phyloP scores from a whole-genome alignment of 305 asterid species.

The Nicotiana rustica region DNA sequence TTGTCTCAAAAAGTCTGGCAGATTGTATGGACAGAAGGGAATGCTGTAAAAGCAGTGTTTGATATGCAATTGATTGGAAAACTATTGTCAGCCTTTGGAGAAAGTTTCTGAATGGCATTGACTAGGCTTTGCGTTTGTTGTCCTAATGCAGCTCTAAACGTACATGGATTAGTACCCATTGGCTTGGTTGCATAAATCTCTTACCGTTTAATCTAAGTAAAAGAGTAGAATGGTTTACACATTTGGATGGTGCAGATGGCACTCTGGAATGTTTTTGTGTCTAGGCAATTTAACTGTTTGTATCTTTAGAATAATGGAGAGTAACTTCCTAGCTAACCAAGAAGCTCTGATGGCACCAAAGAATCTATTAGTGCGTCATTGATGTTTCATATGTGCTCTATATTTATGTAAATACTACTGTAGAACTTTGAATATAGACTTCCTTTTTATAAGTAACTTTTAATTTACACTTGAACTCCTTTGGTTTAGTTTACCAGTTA shows the following conservation, averaged over 20 bases:
- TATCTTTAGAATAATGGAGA: neutral
- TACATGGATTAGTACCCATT: conserved; percentile 8
- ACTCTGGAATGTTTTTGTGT: conserved; percentile 9
- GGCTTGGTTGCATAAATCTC: conserved; percentile 8
- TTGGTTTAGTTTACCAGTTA: conserved; percentile 2
- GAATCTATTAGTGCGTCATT: conserved; percentile 20
- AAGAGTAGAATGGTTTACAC: conserved; percentile 2
- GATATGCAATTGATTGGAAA: conserved; percentile 24
- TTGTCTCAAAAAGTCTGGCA: conserved; percentile 3
- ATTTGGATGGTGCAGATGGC: conserved; percentile 23
- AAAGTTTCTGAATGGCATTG: conserved; percentile 25
- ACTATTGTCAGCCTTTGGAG: conserved; percentile 1
- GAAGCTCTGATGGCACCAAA: conserved; percentile 7
- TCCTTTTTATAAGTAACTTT: neutral
- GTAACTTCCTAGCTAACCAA: conserved; percentile 11
- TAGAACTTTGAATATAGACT: neutral
- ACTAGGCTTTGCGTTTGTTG: neutral
- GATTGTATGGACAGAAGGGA: conserved; percentile 10
- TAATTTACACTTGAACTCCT: conserved; percentile 14
- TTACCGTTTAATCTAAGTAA: neutral
- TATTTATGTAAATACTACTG: conserved; percentile 25
- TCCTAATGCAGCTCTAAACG: conserved; percentile 27
- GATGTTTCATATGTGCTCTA: conserved; percentile 23
- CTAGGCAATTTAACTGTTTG: neutral
- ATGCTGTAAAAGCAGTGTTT: conserved; percentile 23